These are phyloP conservation scores for Dendrocalamus sinicus DNA, from an alignment of 176 grass and related monocot genomes.

Conservation along the genomic window DNA sequence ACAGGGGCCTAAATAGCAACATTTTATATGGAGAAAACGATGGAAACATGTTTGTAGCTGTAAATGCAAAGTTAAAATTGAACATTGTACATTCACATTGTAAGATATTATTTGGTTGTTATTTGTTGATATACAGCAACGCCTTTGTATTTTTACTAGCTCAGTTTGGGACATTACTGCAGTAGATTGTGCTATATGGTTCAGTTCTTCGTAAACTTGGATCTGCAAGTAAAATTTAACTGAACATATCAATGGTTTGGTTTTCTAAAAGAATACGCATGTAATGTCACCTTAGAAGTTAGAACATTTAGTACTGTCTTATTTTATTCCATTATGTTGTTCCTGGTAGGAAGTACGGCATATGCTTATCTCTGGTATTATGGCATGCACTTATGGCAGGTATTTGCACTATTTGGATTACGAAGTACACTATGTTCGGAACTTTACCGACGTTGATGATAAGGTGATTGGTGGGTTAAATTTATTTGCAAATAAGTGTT, in stretches of 20 bases:
- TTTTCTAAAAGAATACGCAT: too few relatives aligned
- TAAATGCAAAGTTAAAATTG: neutral
- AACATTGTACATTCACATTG: neutral
- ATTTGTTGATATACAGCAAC: neutral
- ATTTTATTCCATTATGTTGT: neutral
- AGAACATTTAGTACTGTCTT: neutral
- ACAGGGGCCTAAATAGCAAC: neutral
- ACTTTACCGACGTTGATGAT: slow-evolving; percentile 98
- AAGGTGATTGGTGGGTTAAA: slow-evolving; percentile 61
- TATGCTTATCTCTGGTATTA: slow-evolving; percentile 7
- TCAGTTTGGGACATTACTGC: neutral
- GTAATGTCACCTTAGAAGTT: too few relatives aligned
- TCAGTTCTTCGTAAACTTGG: neutral
- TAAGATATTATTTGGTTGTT: neutral
- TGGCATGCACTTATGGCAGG: slow-evolving; percentile 45
- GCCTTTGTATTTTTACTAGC: neutral
- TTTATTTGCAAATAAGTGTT: neutral
- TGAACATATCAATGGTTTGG: neutral
- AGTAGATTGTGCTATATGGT: neutral
- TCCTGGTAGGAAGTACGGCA: neutral
- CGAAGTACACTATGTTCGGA: slow-evolving; percentile 87
- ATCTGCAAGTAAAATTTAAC: too few relatives aligned
- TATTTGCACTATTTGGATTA: slow-evolving; percentile 78
- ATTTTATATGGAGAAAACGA: slow-evolving; percentile 1
- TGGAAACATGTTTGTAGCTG: neutral